A percentile compares a stretch with the other conserved stretches of the same genome.
phyloP scores from a whole-genome alignment of 192 early-diverging fungal species.

The Coemansia guatemalensis region DNA sequence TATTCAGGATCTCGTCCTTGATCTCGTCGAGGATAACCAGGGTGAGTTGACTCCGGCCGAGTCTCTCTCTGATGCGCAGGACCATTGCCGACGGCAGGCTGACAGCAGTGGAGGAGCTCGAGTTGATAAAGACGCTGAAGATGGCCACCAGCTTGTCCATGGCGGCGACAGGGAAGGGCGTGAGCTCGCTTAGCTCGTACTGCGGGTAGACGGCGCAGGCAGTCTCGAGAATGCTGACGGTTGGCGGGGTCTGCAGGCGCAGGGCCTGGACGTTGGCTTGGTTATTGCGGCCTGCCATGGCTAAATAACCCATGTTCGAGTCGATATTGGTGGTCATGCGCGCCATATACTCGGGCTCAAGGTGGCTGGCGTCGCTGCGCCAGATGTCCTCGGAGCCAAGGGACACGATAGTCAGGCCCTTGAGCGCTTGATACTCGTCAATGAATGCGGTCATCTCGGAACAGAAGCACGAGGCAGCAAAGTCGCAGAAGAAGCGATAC shows the following conservation, averaged over 20 bases:
- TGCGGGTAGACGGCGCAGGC: constrained; percentile 39
- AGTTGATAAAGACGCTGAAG: constrained; percentile 52
- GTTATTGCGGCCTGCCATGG: constrained; percentile 24
- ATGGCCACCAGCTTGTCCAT: constrained; percentile 53
- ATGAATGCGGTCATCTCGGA: constrained; percentile 50
- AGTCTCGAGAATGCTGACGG: constrained; percentile 42
- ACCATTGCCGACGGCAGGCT: constrained; percentile 44
- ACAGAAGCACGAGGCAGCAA: constrained; percentile 53
- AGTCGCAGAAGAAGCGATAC: constrained; percentile 50
- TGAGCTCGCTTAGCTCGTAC: constrained; percentile 28
- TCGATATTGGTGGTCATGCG: constrained; percentile 31
- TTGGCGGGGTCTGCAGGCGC: constrained; percentile 38
- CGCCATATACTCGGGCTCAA: constrained; percentile 28
- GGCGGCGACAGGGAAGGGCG: constrained; percentile 39
- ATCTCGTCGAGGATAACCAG: constrained; percentile 51
- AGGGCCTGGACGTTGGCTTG: constrained; percentile 16
- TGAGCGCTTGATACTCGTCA: constrained; percentile 50
- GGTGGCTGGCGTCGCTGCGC: constrained; percentile 37
- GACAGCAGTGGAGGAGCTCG: constrained; percentile 42
- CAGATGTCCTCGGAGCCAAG: constrained; percentile 42
- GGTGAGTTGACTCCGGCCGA: constrained; percentile 32
- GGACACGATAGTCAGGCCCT: constrained; percentile 29
- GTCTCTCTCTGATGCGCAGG: constrained; percentile 33
- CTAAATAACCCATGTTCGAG: constrained; percentile 22
- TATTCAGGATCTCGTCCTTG: constrained; percentile 49